Evolutionary conservation across 441 rosid species (phyloP).

Genomic region (Mallotus repandus): DNA sequence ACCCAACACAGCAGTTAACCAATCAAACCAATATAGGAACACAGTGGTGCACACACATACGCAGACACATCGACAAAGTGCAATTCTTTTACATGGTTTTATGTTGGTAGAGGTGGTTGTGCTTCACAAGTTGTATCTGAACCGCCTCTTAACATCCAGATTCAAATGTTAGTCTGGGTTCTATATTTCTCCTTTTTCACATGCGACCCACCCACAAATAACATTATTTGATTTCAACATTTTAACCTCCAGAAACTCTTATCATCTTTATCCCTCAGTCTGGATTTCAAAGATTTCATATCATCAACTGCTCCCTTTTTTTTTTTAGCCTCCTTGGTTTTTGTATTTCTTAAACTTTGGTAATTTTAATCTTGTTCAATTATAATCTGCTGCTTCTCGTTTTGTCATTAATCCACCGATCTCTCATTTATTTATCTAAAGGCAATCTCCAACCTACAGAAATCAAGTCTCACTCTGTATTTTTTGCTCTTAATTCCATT

Average conservation of each 20-base stretch:
- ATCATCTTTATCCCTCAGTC: neutral
- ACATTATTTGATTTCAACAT: too few species aligned
- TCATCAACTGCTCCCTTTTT: neutral
- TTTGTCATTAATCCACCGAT: neutral
- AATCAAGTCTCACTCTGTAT: neutral
- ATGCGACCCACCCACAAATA: neutral
- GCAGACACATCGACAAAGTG: neutral
- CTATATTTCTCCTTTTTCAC: too few species aligned
- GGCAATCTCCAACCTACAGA: neutral
- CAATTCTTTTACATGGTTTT: neutral
- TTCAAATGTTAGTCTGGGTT: neutral
- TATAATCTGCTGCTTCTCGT: neutral
- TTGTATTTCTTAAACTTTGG: neutral
- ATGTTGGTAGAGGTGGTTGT: neutral
- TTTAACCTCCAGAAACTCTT: neutral
- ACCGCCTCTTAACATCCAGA: neutral
- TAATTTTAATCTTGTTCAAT: neutral
- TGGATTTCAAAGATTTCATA: neutral
- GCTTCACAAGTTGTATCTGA: neutral
- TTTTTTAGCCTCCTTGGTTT: neutral
- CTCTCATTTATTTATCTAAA: neutral
- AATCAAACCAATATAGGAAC: neutral
- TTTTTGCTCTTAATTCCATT: too few species aligned
- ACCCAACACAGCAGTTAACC: neutral
- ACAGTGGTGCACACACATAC: neutral